A percentile compares a stretch with the other conserved stretches of the same genome.
Evolutionary conservation across 345 rosid genomes (phyloP).

Genomic region (Brassica incana): DNA sequence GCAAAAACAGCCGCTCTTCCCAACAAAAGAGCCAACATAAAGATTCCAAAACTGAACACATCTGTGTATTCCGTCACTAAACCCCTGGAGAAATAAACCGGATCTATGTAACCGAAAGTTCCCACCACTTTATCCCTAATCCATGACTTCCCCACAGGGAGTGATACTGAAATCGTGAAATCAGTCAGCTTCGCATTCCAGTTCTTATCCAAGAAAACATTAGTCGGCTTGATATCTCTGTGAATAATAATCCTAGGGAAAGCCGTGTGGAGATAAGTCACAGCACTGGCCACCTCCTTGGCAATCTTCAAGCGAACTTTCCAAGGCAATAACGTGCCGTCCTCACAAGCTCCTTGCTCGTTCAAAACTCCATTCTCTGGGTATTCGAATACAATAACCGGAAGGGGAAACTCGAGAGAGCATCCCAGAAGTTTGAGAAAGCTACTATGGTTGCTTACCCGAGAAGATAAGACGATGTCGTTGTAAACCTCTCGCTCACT

Average conservation of each 20-base stretch:
- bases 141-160: neutral
- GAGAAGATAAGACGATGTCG: neutral
- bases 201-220: neutral
- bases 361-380: neutral
- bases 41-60: neutral
- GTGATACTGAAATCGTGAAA: neutral
- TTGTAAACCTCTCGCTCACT: neutral
- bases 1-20: neutral
- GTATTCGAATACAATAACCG: neutral
- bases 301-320: neutral
- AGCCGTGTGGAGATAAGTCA: neutral
- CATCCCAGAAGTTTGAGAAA: neutral
- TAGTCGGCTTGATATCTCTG: neutral
- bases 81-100: neutral
- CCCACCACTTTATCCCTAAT: neutral
- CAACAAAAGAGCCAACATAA: neutral
- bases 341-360: neutral
- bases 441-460: neutral
- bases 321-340: neutral
- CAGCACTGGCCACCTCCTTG: neutral
- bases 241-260: neutral
- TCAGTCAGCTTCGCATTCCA: neutral
- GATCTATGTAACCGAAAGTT: neutral
- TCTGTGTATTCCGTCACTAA: neutral
- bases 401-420: neutral